Evolutionary conservation across 2,329 filamentous ascomycete species (phyloP).

Genomic region (Aureobasidium sp.): DNA sequence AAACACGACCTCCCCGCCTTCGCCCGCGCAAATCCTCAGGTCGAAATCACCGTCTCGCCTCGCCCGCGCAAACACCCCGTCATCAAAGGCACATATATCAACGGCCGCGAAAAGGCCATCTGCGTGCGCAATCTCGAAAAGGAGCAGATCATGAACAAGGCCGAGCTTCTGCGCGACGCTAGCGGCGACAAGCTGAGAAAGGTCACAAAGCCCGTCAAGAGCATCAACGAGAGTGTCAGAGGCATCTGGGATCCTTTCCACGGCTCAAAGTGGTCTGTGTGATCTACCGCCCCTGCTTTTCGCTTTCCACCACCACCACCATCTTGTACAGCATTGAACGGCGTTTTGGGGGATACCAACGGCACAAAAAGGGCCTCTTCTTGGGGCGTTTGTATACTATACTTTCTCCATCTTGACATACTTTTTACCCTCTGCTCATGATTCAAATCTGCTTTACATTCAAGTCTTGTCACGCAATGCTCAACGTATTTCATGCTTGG

Average conservation of each 20-base stretch:
- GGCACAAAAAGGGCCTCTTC: conserved; percentile 4
- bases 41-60: conserved; percentile 88
- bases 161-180: conserved; percentile 62
- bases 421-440: too few species aligned
- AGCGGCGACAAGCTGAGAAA: conserved; percentile 66
- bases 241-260: conserved; percentile 61
- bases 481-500: neutral
- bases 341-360: conserved; percentile 16
- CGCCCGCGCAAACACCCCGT: conserved; percentile 85
- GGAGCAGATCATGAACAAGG: conserved; percentile 75
- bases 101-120: conserved; percentile 75
- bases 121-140: conserved; percentile 83
- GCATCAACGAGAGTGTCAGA: conserved; percentile 57
- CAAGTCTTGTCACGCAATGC: neutral
- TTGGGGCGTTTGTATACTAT: conserved; percentile 10
- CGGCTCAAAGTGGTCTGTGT: conserved; percentile 47
- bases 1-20: conserved; percentile 69
- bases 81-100: conserved; percentile 86
- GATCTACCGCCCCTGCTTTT: conserved; percentile 19
- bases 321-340: conserved; percentile 17
- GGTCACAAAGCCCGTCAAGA: conserved; percentile 52
- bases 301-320: neutral
- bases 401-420: neutral
- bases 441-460: neutral
- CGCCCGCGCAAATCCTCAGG: conserved; percentile 71